Conservation (phyloP, 495 filamentous ascomycete species). For the Neurospora tetraspora region DNA sequence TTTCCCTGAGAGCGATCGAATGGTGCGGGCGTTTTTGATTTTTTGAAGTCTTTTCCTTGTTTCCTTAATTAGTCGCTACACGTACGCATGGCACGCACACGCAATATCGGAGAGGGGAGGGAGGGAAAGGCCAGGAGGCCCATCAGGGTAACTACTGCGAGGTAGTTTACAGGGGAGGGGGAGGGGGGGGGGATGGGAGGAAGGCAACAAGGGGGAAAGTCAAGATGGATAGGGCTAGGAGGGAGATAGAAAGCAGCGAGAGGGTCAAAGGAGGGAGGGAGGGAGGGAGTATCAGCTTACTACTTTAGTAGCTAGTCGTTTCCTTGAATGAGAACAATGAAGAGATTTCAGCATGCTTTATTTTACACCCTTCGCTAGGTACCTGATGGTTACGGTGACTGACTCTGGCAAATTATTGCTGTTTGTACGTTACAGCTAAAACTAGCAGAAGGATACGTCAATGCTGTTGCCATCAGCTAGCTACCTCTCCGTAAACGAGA, state of each 20-base stretch:
- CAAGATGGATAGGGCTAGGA: background rate
- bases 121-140: background rate
- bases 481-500: too few relatives aligned
- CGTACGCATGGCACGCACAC: background rate
- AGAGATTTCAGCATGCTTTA: background rate
- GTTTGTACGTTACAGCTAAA: too few relatives aligned
- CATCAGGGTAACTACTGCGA: background rate
- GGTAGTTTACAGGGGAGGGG: too few relatives aligned
- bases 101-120: background rate
- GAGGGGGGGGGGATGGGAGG: too few relatives aligned
- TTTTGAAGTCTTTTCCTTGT: background rate
- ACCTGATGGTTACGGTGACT: too few relatives aligned
- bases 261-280: background rate
- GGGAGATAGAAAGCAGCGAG: too few relatives aligned
- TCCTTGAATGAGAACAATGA: background rate
- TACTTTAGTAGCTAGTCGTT: background rate
- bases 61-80: background rate
- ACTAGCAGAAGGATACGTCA: too few relatives aligned
- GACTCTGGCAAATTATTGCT: too few relatives aligned
- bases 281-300: background rate
- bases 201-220: background rate
- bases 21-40: background rate
- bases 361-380: too few relatives aligned
- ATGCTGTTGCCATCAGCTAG: too few relatives aligned
- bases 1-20: background rate